Conservation (phyloP, 1,284 basidiomycete species). For the Melanopsichium pennsylvanicum region DNA sequence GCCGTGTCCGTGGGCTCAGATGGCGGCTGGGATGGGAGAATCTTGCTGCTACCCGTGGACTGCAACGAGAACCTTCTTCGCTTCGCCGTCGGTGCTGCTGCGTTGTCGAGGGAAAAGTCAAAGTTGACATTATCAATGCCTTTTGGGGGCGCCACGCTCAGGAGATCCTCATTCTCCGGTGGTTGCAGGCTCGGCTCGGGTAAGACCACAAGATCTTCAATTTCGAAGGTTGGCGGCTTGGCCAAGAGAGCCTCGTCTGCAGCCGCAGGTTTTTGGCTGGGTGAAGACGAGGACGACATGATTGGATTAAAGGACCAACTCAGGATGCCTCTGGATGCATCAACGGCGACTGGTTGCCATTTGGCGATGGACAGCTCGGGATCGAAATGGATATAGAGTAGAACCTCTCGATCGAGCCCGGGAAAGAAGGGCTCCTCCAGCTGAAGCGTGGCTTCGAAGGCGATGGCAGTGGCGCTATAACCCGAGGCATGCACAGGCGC, state of each 20-base stretch:
- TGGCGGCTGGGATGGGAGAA: slow-evolving; percentile 6
- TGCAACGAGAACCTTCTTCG: slow-evolving; percentile 39
- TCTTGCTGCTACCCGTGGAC: slow-evolving; percentile 16
- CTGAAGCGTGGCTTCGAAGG: slow-evolving; percentile 17
- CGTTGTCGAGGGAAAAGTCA: slow-evolving; percentile 38
- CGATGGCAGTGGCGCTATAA: too few species aligned
- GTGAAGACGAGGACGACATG: background rate
- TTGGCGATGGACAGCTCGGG: background rate
- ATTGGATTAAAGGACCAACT: slow-evolving; percentile 14
- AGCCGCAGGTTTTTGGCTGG: slow-evolving; percentile 1
- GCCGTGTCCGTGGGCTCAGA: slow-evolving; percentile 10
- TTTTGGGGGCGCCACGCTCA: slow-evolving; percentile 31
- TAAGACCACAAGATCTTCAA: slow-evolving; percentile 21
- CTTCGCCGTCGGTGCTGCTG: slow-evolving; percentile 10
- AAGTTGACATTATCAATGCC: slow-evolving; percentile 30
- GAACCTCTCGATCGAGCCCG: slow-evolving; percentile 35
- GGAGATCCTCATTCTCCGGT: slow-evolving; percentile 33
- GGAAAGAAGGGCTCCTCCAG: slow-evolving; percentile 26
- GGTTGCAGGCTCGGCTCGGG: slow-evolving; percentile 12
- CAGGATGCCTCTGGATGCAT: slow-evolving; percentile 30
- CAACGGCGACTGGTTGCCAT: slow-evolving; percentile 16
- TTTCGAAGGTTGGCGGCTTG: slow-evolving; percentile 1
- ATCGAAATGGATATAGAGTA: slow-evolving; percentile 22
- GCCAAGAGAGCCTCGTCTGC: background rate
- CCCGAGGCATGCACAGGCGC: too few species aligned